Percentiles rank a stretch among this genome's conserved stretches.
Evolutionary conservation across 768 basidiomycete genomes (phyloP).

Genomic region (Naematelia aurantialba): DNA sequence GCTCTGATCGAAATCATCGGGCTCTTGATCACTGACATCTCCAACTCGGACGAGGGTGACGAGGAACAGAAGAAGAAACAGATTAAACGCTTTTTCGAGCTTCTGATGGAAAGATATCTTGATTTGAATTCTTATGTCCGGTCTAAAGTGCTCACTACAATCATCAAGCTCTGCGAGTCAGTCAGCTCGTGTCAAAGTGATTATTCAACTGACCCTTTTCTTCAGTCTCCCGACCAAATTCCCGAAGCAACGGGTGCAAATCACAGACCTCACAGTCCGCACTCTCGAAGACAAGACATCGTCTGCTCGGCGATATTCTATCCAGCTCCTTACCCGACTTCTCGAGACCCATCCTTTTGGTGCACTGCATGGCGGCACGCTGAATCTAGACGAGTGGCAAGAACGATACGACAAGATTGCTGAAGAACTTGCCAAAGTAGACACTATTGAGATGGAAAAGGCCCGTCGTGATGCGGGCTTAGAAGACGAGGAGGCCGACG

Average conservation of each 20-base stretch:
- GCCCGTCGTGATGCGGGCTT: constrained; percentile 43
- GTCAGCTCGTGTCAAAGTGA: constrained; percentile 38
- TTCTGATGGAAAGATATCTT: constrained; percentile 79
- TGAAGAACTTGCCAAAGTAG: constrained; percentile 66
- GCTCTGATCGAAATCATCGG: constrained; percentile 89
- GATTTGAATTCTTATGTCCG: constrained; percentile 89
- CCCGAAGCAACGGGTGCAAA: constrained; percentile 74
- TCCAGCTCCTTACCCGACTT: constrained; percentile 68
- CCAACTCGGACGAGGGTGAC: constrained; percentile 55
- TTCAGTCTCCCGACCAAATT: constrained; percentile 65
- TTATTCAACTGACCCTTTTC: neutral
- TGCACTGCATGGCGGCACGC: constrained; percentile 71
- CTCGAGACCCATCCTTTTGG: constrained; percentile 86
- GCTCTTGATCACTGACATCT: constrained; percentile 74
- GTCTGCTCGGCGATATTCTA: constrained; percentile 78
- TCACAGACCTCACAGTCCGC: constrained; percentile 70
- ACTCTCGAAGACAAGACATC: constrained; percentile 87
- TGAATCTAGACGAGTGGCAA: constrained; percentile 71
- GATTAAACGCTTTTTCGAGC: constrained; percentile 72
- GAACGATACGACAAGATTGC: constrained; percentile 63
- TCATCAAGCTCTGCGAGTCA: constrained; percentile 71
- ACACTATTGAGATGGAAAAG: constrained; percentile 57
- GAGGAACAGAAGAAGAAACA: constrained; percentile 61
- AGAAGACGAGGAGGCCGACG: constrained; percentile 31
- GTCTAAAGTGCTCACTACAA: constrained; percentile 73